Base-by-base conservation (phyloP, 106 monocot species). In the Allium sativum region DNA sequence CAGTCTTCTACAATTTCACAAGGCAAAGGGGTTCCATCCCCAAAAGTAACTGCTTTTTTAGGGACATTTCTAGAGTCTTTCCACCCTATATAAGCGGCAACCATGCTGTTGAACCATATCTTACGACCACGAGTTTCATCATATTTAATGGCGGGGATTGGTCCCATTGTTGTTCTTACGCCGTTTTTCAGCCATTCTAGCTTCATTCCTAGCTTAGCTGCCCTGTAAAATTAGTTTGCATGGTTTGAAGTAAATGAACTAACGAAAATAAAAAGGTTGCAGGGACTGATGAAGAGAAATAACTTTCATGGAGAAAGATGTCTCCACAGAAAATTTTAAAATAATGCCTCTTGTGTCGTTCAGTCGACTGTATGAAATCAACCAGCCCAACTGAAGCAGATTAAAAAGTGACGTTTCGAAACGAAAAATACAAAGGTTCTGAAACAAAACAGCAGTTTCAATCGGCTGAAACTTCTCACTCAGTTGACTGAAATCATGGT, bases 71-170 rank as follows among this genome's bases (percentile, higher is more conserved):
- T 78, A 15, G 68, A 64, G 64, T 90, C 82, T 44, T 82, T 77
- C 90, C 95, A 90, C 2, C 84, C 87, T 10, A 82, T 86, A 66
- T 84, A 90, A 52, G 86, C 79, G 20, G 87, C 81, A 2, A 96
- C 81, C 90, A 96, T 75, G 76, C 87, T 82, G 63, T 96, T 96
- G 40, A 87, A 84, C 95, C 95, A 96, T 70, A 90, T 78, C 60
- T 84, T 96, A 22, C 79, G 59, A 21, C 70, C 77, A 14, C 87
- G 78, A 9, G 54, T 70, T 55, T 81, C 58, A 41, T 90, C 90
- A 7, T 68, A 59, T 58, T 77, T 96, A 17, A 87, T 55, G 7
- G 82, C 90, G 7, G 79, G 78, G 21, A 80, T 78, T 9, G 90
- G 95, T 0, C 95, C 95, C 78, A 87, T 87, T 62, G 79, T 78